Conservation (phyloP, 768 basidiomycete genomes). For the Boletus coccyginus region DNA sequence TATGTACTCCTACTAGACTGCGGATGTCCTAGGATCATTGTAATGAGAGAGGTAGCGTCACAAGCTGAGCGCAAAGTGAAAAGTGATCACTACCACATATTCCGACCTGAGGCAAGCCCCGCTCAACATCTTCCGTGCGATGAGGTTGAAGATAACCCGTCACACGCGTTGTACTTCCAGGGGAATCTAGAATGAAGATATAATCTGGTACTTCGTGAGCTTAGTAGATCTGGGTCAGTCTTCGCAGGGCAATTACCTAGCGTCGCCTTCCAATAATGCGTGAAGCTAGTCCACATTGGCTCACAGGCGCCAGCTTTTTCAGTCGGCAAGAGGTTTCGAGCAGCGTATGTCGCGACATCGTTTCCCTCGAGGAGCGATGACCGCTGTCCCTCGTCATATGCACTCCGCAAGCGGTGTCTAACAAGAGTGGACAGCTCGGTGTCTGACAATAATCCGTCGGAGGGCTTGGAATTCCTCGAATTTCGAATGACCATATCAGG, state of each 20-base stretch:
- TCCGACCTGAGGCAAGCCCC: conserved; percentile 76
- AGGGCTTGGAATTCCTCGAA: conserved; percentile 54
- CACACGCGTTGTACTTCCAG: conserved; percentile 34
- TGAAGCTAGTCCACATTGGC: conserved; percentile 87
- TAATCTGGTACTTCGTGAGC: conserved; percentile 60
- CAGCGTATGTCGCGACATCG: conserved; percentile 47
- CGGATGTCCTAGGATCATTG: conserved; percentile 4
- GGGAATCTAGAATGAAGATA: conserved; percentile 70
- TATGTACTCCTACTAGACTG: conserved; percentile 8
- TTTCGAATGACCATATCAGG: conserved; percentile 73
- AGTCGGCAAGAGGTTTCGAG: conserved; percentile 39
- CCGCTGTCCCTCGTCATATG: conserved; percentile 58
- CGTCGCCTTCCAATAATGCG: conserved; percentile 81
- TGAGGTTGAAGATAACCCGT: conserved; percentile 63
- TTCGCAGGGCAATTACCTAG: conserved; percentile 49
- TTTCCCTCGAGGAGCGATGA: conserved; percentile 10
- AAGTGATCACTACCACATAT: conserved; percentile 88
- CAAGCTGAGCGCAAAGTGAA: conserved; percentile 68
- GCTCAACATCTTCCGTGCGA: conserved; percentile 51
- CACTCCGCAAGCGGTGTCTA: conserved; percentile 50
- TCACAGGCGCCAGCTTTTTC: conserved; percentile 58
- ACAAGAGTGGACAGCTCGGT: conserved; percentile 51
- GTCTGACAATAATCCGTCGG: conserved; percentile 69
- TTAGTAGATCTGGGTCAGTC: neutral
- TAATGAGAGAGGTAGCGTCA: conserved; percentile 10